Evolutionary conservation across 495 filamentous ascomycete species (phyloP), one percentile per base, ranked within the genome.

Genomic region (Penicillium verhagenii): DNA sequence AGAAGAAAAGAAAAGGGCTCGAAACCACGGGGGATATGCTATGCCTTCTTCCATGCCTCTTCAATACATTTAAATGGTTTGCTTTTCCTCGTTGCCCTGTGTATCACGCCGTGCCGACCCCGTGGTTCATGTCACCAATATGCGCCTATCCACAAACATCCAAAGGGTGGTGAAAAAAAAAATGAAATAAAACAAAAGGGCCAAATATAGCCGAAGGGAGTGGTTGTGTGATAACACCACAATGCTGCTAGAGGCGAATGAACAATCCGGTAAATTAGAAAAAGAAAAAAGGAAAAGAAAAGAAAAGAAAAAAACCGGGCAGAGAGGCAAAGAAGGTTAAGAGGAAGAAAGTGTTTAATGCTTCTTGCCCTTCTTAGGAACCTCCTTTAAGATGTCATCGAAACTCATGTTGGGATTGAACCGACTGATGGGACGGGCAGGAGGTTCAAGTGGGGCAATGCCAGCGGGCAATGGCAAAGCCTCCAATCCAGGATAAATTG

Each of bases 391-490:
- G 46, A 82, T 82, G 50, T 79, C 73, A 46, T 79, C 78, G 58
- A 82, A 82, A 48, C 75, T 82, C 72, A 78, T 78, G 54, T 72
- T 79, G 50, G 66, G 75, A 47, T 75, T 80, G 66, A 76, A 79
- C 42, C 69, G 72, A 51, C 68, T 74, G 16, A 70, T 61, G 35
- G 68, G 70, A 39, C 66, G 67, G 25, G 68, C 64, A 16, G 67
- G 77, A 20, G 71, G 72, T 50, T 78, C 78, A 25, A 73, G 71
- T 13, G 75, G 78, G 3, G 73, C 72, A 24, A 82, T 76, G 18
- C 78, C 78, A 1, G 74, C 72, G 3, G 79, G 79, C 14, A 82
- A 57, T 1, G 79, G 79, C 42, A 82, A 52, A 4, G 79, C 78
- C 58, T 82, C 78, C n/a, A 82, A 59, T 18, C 75, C 75, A 2